Base-by-base conservation (phyloP, 2,329 filamentous ascomycete genomes). In the Eutypa lata region DNA sequence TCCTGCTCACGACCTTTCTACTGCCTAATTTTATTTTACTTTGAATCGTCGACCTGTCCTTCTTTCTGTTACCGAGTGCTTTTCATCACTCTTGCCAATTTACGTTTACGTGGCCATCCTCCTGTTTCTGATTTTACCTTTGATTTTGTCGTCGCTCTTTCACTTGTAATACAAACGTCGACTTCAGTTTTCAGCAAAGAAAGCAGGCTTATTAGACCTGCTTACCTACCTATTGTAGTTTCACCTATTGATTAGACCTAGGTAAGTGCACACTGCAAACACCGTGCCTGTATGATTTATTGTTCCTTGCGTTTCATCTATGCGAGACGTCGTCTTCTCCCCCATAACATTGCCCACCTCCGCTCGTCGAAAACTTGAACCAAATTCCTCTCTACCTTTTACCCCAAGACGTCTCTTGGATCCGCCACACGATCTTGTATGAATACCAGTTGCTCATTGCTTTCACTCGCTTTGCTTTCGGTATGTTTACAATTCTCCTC, bases 371-470 rank as follows among this genome's bases (percentile, higher is more conserved):
- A 11, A n/a, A 16, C 22, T 58, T 53, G 53, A 5, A 53, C 51
- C 53, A 44, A 52, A 53, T 57, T 59, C 55, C 48, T 46, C 18
- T 57, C 49, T 48, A 57, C 57, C 10, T 57, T 51, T 50, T 54
- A 56, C 47, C 47, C 51, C 50, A 50, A 49, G 50, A 59, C 35
- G 59, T 54, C 60, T 58, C 56, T 53, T 37, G 59, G 58, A 65
- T 62, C 60, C 56, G 57, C 54, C 59, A 56, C 51, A 60, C 58
- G 60, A 62, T 64, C 63, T 68, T 73, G 63, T 74, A 75, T 73
- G 68, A 57, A 66, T 75, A 74, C 62, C 60, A 53, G 52, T 69
- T 66, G 65, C 65, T 65, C 62, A 66, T 69, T 61, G 62, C 60
- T 65, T 48, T 49, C 51, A 49, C 51, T 58, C 55, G 26, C 50